Conservation (phyloP, 345 rosid genomes). For the Corchorus olitorius region DNA sequence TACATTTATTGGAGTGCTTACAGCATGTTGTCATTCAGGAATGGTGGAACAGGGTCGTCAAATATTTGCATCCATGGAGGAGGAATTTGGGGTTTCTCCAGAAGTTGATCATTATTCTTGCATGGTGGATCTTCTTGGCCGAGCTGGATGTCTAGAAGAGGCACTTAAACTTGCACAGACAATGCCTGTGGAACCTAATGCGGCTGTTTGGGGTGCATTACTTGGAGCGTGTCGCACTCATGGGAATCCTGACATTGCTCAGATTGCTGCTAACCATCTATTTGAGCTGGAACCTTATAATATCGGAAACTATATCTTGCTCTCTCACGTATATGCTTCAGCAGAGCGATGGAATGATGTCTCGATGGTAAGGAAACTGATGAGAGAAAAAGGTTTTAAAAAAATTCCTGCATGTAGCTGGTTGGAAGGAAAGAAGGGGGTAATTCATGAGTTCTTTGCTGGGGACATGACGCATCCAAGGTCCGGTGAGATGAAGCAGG, state of each 20-base stretch:
- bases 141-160: constrained; percentile 67
- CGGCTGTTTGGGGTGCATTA: constrained; percentile 87
- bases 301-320: constrained; percentile 74
- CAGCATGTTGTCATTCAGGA: constrained; percentile 73
- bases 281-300: constrained; percentile 68
- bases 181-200: constrained; percentile 64
- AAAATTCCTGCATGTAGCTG: constrained; percentile 83
- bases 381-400: constrained; percentile 57
- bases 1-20: constrained; percentile 77
- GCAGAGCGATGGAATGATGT: constrained; percentile 64
- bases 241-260: constrained; percentile 60
- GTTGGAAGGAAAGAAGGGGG: constrained; percentile 60
- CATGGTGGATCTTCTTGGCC: constrained; percentile 82
- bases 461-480: constrained; percentile 64
- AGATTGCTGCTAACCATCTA: constrained; percentile 63
- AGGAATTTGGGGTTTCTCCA: constrained; percentile 54
- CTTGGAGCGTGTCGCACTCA: constrained; percentile 82
- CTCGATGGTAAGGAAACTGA: constrained; percentile 45
- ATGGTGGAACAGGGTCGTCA: constrained; percentile 61
- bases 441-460: constrained; percentile 62
- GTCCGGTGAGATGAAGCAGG: constrained; percentile 48
- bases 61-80: constrained; percentile 61
- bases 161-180: constrained; percentile 59
- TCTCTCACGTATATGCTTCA: constrained; percentile 59
- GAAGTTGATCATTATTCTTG: constrained; percentile 72